Base-by-base conservation (phyloP, 139 green algal species). In the Monoraphidium neglectum region DNA sequence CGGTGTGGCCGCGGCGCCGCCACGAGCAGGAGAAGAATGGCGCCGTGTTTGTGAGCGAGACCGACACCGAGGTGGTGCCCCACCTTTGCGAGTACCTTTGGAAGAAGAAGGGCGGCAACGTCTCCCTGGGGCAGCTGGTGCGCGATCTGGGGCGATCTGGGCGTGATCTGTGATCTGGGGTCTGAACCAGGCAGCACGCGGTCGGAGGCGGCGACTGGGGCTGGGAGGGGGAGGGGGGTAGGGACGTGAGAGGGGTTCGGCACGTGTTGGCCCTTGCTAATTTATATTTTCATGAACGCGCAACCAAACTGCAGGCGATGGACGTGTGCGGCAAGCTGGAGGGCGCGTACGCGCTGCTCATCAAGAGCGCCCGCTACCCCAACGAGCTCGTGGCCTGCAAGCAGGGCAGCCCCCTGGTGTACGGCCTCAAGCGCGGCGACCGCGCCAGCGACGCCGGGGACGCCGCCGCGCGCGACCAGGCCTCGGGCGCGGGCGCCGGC, bases 51-150 rank as follows among this genome's bases (percentile, higher is more conserved):
- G 87, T 93, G 70, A 93, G 90, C 2, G 97, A 99, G 26, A 99
- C 97, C 38, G 97, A 99, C 88, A 99, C 97, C 13, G 97, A 99
- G 84, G 96, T 99, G 70, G 98, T 99, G 63, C 94, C 95, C 49
- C 99, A 99, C 90, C 93, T 99, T 24, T 93, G 89, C 83, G 94
- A 94, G 77, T 99, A 94, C 71, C 64, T 98, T 12, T 98, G 92
- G 77, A 70, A 85, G 68, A 85, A 85, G 26, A 70, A 90, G 40
- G 40, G 63, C 33, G 65, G 79, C 61, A 74, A 79, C 8, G 30
- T 85, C 2, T 57, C 73, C 36, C 81, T 92, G 62, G 62, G 63
- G 57, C 70, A 90, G 87, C 83, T 89, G 75, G 57, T 33, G 93
- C 78, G 68, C 90, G 65, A 81, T 51, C 12, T 51, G 43, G 12